phyloP scores from a whole-genome alignment of 352 stramenopile species.

The Saprolegnia diclina region DNA sequence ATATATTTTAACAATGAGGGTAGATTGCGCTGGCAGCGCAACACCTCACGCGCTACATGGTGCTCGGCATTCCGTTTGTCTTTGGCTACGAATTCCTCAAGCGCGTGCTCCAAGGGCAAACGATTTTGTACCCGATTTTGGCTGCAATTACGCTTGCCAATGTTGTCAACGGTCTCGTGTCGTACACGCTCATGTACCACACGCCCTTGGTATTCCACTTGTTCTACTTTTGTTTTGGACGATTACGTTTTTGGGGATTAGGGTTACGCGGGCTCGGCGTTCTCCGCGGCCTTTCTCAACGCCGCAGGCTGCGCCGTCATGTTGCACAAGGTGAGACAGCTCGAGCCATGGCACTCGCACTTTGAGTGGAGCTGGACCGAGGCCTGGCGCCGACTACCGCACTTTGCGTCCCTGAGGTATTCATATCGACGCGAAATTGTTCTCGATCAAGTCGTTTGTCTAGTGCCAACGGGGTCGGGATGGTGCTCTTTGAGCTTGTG shows the following conservation, averaged over 20 bases:
- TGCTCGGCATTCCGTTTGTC: constrained; percentile 73
- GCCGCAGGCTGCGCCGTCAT: background rate
- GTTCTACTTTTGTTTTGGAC: too few relatives aligned
- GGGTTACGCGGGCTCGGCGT: background rate
- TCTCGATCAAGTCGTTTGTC: background rate
- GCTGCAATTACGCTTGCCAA: constrained; percentile 58
- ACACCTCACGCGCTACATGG: constrained; percentile 54
- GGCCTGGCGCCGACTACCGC: background rate
- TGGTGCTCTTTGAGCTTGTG: constrained; percentile 83
- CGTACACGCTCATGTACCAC: constrained; percentile 84
- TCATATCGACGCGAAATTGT: background rate
- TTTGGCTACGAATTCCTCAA: constrained; percentile 72
- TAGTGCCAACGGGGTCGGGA: constrained; percentile 36
- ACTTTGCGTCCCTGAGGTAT: background rate
- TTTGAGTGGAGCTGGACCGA: background rate
- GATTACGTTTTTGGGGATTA: background rate
- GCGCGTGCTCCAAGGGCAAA: constrained; percentile 81
- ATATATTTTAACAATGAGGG: background rate
- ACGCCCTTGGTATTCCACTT: constrained; percentile 48
- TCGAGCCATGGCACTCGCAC: background rate
- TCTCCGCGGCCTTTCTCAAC: background rate
- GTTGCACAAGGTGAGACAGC: background rate
- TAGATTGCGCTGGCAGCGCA: constrained; percentile 55
- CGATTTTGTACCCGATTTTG: constrained; percentile 78
- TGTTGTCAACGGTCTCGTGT: constrained; percentile 61